Evolutionary conservation across 2,329 filamentous ascomycete species (phyloP).

Genomic region (Hymenoscyphus albidus): DNA sequence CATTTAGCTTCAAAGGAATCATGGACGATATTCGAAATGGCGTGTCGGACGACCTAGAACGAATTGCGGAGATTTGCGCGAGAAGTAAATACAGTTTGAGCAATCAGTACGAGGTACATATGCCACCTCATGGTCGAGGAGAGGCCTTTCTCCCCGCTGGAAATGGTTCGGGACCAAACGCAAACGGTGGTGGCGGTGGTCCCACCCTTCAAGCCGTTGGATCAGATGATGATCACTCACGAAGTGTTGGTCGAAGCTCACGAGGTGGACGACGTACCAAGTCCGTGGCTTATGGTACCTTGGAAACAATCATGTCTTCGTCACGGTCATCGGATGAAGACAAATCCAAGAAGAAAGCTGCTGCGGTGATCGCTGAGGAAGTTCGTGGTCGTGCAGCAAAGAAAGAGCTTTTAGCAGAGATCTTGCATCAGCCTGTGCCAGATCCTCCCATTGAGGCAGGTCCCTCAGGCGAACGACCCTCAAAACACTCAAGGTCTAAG

Average conservation of each 20-base stretch:
- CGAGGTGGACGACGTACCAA: slow-evolving; percentile 30
- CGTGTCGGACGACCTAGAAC: slow-evolving; percentile 56
- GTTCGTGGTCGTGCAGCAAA: slow-evolving; percentile 48
- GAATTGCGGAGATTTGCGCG: slow-evolving; percentile 65
- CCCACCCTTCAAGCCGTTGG: slow-evolving; percentile 55
- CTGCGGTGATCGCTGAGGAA: slow-evolving; percentile 52
- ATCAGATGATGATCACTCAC: slow-evolving; percentile 51
- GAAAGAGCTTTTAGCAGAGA: slow-evolving; percentile 20
- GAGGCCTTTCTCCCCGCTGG: slow-evolving; percentile 41
- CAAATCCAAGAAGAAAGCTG: slow-evolving; percentile 52
- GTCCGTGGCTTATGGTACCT: slow-evolving; percentile 52
- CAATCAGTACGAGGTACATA: slow-evolving; percentile 64
- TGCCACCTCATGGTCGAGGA: slow-evolving; percentile 58
- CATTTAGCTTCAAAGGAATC: slow-evolving; percentile 62
- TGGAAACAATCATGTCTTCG: slow-evolving; percentile 65
- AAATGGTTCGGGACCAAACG: slow-evolving; percentile 23
- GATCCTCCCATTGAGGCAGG: slow-evolving; percentile 17
- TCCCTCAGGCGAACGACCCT: slow-evolving; percentile 20
- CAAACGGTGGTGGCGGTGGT: slow-evolving; percentile 42
- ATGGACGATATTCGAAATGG: slow-evolving; percentile 50
- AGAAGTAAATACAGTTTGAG: slow-evolving; percentile 61
- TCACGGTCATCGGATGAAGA: slow-evolving; percentile 63
- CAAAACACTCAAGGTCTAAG: slow-evolving; percentile 35
- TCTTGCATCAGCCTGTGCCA: slow-evolving; percentile 8
- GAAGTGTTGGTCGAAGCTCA: slow-evolving; percentile 24